These are phyloP conservation scores for Amanita fuliginea DNA, from an alignment of 768 basidiomycete genomes.

Conservation along the genomic window DNA sequence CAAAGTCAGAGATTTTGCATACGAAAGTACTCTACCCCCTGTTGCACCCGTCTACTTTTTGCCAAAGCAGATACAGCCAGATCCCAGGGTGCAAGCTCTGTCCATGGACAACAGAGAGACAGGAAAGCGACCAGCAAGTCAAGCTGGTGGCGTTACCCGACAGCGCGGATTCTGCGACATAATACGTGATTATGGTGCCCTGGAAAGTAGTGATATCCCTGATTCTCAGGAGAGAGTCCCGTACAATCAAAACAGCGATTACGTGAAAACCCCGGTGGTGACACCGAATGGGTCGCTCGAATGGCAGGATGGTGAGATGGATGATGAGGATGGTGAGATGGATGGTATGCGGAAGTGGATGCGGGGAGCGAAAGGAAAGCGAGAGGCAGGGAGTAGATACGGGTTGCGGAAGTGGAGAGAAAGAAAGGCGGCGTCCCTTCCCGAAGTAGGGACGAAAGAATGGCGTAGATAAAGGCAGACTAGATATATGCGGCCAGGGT, in stretches of 20 bases:
- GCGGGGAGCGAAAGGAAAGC: no score
- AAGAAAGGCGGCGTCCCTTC: not conserved
- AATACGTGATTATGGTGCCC: conserved; percentile 13
- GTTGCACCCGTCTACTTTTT: conserved; percentile 39
- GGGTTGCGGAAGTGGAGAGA: conserved; percentile 22
- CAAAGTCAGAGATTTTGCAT: conserved; percentile 55
- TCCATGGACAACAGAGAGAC: conserved; percentile 7
- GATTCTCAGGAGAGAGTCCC: conserved; percentile 15
- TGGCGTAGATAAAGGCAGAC: not conserved
- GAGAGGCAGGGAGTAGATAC: conserved; percentile 14
- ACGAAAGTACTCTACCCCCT: conserved; percentile 55
- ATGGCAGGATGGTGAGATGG: conserved; percentile 22
- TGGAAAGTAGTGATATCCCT: conserved; percentile 6
- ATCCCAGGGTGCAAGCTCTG: conserved; percentile 13
- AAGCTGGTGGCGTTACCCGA: conserved; percentile 13
- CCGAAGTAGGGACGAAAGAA: conserved; percentile 3
- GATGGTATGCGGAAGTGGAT: no score
- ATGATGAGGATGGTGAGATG: conserved; percentile 14
- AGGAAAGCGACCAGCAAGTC: conserved; percentile 23
- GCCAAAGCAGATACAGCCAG: conserved; percentile 39
- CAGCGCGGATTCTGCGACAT: conserved; percentile 17
- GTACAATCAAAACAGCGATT: conserved; percentile 24
- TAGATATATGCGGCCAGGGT: no score
- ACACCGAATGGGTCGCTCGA: conserved; percentile 46
- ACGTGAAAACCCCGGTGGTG: conserved; percentile 39